Percentiles rank a stretch among this genome's conserved stretches.
These are phyloP conservation scores for Trichoderma lentiforme DNA, from an alignment of 2,329 filamentous ascomycete species.

Conservation along the genomic window DNA sequence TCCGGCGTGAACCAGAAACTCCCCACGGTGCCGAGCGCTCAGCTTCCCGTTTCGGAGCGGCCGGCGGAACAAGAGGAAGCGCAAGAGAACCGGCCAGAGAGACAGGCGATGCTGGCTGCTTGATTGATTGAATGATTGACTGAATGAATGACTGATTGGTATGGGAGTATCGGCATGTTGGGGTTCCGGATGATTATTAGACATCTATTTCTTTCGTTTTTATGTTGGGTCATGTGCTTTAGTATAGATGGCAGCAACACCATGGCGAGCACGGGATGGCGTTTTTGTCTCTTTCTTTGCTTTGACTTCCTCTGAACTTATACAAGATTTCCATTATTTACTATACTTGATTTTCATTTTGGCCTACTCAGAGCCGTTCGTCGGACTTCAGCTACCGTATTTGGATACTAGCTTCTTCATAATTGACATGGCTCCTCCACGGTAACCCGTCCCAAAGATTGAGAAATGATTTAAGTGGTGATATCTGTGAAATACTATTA, in stretches of 20 bases:
- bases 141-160: not conserved
- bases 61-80: constrained; percentile 19
- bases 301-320: not conserved
- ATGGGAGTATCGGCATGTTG: not conserved
- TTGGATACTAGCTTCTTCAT: constrained; percentile 72
- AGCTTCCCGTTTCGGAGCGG: constrained; percentile 30
- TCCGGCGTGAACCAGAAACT: constrained; percentile 26
- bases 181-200: not conserved
- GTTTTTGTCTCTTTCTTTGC: not conserved
- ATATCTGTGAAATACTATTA: constrained; percentile 52
- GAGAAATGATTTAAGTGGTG: constrained; percentile 88
- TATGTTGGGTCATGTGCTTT: not conserved
- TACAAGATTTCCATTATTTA: not conserved
- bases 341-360: constrained; percentile 6
- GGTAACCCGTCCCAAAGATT: constrained; percentile 79
- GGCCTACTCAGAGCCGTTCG: not conserved
- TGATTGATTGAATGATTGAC: constrained; percentile 10
- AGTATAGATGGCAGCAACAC: constrained; percentile 17
- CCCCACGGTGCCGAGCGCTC: constrained; percentile 33
- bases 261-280: constrained; percentile 18
- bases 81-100: constrained; percentile 30
- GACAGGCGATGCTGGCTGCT: constrained; percentile 41
- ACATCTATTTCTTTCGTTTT: not conserved
- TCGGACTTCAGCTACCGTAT: constrained; percentile 50
- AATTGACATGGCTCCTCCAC: constrained; percentile 70